These are phyloP conservation scores for Volvox africanus DNA, from an alignment of 139 green algal genomes.

Conservation along the genomic window DNA sequence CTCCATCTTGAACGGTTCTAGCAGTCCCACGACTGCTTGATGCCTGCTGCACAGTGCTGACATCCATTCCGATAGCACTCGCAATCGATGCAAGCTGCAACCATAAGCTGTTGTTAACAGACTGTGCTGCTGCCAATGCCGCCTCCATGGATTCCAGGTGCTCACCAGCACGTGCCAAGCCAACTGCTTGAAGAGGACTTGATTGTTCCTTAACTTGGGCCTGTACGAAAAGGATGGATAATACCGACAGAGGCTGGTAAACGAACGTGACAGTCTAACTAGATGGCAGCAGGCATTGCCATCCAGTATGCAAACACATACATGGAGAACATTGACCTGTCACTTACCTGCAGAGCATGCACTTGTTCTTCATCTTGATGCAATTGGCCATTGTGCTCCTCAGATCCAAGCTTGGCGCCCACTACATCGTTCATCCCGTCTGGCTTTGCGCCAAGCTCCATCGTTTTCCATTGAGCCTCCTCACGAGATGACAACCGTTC, in stretches of 20 bases:
- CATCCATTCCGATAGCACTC: neutral
- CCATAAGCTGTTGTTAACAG: neutral
- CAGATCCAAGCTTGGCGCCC: neutral
- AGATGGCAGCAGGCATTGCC: neutral
- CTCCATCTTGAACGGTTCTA: neutral
- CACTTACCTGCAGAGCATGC: neutral
- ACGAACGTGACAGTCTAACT: neutral
- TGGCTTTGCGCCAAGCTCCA: neutral
- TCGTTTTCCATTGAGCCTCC: neutral
- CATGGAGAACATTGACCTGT: neutral
- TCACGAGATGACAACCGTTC: neutral
- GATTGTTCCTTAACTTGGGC: neutral
- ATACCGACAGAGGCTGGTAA: neutral
- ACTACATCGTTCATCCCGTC: neutral
- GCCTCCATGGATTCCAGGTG: neutral
- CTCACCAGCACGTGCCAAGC: neutral
- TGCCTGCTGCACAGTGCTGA: neutral
- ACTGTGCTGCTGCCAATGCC: neutral
- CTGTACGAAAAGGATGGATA: neutral
- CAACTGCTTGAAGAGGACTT: neutral
- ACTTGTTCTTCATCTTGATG: neutral
- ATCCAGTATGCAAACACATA: neutral
- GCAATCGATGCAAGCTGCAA: constrained; percentile 9
- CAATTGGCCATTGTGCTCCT: neutral
- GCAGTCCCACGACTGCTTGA: neutral